A percentile compares a stretch with the other conserved stretches of the same genome.
phyloP scores from a whole-genome alignment of 1,284 basidiomycete species.

The Pseudozyma thailandica region DNA sequence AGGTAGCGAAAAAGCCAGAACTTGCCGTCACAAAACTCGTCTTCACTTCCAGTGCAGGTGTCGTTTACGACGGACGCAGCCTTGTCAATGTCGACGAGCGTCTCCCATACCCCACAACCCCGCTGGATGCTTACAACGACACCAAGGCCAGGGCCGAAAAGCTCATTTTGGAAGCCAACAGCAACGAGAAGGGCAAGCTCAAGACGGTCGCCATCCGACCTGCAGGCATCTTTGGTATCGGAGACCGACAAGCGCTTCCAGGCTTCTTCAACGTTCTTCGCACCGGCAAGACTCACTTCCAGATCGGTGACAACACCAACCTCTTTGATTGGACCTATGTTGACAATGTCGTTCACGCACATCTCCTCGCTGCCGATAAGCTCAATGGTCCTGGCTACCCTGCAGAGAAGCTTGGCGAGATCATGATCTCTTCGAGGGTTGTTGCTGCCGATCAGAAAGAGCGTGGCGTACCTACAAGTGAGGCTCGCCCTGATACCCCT shows the following conservation, averaged over 20 bases:
- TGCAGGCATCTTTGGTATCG: slow-evolving; percentile 96
- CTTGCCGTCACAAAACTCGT: slow-evolving; percentile 83
- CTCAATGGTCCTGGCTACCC: slow-evolving; percentile 70
- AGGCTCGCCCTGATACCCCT: slow-evolving; percentile 51
- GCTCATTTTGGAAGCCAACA: slow-evolving; percentile 86
- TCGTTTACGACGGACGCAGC: slow-evolving; percentile 86
- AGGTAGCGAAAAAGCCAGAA: slow-evolving; percentile 74
- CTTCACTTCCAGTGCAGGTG: slow-evolving; percentile 93
- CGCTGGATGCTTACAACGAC: slow-evolving; percentile 92
- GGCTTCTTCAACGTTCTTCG: slow-evolving; percentile 85
- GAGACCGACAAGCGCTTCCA: slow-evolving; percentile 86
- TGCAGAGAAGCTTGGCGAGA: slow-evolving; percentile 63
- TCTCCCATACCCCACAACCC: slow-evolving; percentile 77
- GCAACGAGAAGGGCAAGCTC: slow-evolving; percentile 75
- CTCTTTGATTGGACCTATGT: slow-evolving; percentile 98
- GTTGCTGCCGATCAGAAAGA: slow-evolving; percentile 49
- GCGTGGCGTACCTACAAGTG: slow-evolving; percentile 59
- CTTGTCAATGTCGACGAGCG: slow-evolving; percentile 91
- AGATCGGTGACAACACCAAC: slow-evolving; percentile 93
- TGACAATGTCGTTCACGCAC: slow-evolving; percentile 92
- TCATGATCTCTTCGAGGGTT: slow-evolving; percentile 37
- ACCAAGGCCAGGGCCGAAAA: slow-evolving; percentile 94
- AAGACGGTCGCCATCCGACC: slow-evolving; percentile 90
- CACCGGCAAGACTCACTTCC: slow-evolving; percentile 84
- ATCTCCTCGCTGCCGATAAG: slow-evolving; percentile 90